phyloP scores from a whole-genome alignment of 140 eudicot species.

The Senecio squalidus region DNA sequence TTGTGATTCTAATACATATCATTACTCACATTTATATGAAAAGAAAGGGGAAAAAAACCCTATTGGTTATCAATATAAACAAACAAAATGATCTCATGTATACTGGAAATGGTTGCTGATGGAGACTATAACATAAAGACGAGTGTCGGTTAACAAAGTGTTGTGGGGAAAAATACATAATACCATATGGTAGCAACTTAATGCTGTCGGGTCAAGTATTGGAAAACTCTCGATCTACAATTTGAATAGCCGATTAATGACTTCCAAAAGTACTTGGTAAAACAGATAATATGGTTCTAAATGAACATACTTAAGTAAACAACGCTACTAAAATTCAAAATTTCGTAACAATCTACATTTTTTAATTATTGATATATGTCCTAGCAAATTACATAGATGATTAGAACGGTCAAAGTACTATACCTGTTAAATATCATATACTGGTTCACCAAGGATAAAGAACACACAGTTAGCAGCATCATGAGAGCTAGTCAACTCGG shows the following conservation, averaged over 20 bases:
- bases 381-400: background rate
- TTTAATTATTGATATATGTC: background rate
- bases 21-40: too few species aligned
- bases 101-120: too few species aligned
- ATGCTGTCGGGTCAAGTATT: background rate
- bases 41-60: too few species aligned
- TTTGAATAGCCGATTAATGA: background rate
- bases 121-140: background rate
- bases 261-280: background rate
- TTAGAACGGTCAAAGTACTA: constrained; percentile 9
- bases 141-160: background rate
- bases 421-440: constrained; percentile 43
- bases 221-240: background rate
- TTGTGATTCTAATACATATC: too few species aligned
- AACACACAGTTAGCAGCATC: constrained; percentile 8
- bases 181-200: background rate
- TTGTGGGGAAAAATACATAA: background rate
- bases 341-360: background rate
- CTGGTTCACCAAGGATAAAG: constrained; percentile 25
- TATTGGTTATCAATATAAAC: too few species aligned
- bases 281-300: background rate
- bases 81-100: too few species aligned
- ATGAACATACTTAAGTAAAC: background rate
- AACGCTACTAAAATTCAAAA: background rate
- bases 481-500: constrained; percentile 30